Base-by-base conservation (phyloP, 176 grass and related monocot species). In the Ensete ventricosum region DNA sequence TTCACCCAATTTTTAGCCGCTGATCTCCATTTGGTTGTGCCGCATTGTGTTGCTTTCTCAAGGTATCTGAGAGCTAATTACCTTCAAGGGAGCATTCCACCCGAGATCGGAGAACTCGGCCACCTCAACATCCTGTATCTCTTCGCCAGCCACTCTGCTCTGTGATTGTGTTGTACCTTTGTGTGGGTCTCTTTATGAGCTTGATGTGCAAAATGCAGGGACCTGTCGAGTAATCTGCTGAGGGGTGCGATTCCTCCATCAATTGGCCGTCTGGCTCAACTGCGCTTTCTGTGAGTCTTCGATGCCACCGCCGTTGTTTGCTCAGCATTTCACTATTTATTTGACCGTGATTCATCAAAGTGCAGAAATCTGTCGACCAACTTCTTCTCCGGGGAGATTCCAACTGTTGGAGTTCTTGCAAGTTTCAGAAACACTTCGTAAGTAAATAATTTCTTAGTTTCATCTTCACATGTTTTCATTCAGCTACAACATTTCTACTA, bases 11-110 rank as follows among this genome's bases (percentile, higher is more conserved):
- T 25, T 43, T 43, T 43, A 4, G 4, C 34, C 0, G 34, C 34
- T 43, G 34, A 43, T 43, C 34, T 43, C 34, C 34, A 43, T 43
- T 43, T 43, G 34, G 34, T 43, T 43, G 50, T 53, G 9, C 76
- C 55, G 8, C 51, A 4, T 62, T 16, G 2, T 55, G 34, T 53
- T 25, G 17, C 8, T 53, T 52, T 51, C 1, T 82, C 55, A 72
- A 99, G 95, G 74, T 99, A 94, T 79, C 78, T 99, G 51, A 89
- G 95, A 75, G 95, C 95, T 13, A 99, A 99, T 84, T 99, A 99
- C 77, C 83, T 99, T 50, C 91, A 94, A 94, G 95, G 95, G 50
- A 91, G 82, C 3, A 83, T 99, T 66, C 95, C 95, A 60, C 83
- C 95, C 7, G 90, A 94, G 80, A 84, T 99, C 64, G 91, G 95